These are phyloP conservation scores for Alternaria sp. DNA, from an alignment of 2,329 filamentous ascomycete genomes.

Conservation along the genomic window DNA sequence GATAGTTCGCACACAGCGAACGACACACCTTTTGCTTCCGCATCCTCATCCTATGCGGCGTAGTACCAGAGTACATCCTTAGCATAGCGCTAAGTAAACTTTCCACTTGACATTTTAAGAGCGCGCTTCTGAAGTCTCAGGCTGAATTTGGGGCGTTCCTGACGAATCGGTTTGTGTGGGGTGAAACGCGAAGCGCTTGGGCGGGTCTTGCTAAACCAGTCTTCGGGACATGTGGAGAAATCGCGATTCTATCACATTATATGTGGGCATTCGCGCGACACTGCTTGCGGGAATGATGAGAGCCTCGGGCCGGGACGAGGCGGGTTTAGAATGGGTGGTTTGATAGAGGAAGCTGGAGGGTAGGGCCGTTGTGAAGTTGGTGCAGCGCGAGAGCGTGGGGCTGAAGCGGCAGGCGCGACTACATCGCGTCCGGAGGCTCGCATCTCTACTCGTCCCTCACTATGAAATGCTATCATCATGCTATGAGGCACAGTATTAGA, in stretches of 20 bases:
- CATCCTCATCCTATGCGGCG: constrained; percentile 21
- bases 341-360: not conserved
- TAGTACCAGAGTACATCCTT: constrained; percentile 29
- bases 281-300: not conserved
- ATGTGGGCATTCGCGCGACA: not conserved
- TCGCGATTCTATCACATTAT: not conserved
- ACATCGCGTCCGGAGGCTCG: not conserved
- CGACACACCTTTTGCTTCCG: constrained; percentile 28
- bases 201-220: constrained; percentile 1
- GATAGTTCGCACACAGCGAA: constrained; percentile 33
- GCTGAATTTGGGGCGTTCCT: constrained; percentile 4
- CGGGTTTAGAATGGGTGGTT: not conserved
- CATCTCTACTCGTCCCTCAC: not conserved
- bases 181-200: constrained; percentile 35
- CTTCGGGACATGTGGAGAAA: not conserved
- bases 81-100: constrained; percentile 12
- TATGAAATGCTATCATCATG: not conserved
- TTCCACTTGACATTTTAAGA: constrained; percentile 7
- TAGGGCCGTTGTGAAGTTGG: not conserved
- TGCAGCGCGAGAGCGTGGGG: not conserved
- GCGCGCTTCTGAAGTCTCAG: constrained; percentile 28
- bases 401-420: not conserved
- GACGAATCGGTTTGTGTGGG: constrained; percentile 31
- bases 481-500: not conserved
- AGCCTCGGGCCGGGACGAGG: not conserved